phyloP scores from a whole-genome alignment of 495 filamentous ascomycete species.

The Oleoguttula mirabilis region DNA sequence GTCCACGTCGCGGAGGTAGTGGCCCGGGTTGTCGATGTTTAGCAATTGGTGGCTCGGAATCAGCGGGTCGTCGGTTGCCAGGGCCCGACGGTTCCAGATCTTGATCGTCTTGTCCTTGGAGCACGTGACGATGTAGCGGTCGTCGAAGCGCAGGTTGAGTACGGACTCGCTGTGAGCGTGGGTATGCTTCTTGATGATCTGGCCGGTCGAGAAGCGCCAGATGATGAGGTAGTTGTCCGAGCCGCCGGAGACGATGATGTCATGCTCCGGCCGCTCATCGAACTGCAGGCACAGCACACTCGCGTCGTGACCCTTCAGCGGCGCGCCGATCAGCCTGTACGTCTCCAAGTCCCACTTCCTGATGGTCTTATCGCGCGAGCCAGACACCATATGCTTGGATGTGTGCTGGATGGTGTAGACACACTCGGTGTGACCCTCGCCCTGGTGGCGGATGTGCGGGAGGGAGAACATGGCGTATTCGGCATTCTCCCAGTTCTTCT shows the following conservation, averaged over 20 bases:
- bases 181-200: constrained; percentile 57
- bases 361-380: constrained; percentile 76
- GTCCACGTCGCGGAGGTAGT: neutral
- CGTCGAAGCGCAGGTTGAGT: constrained; percentile 88
- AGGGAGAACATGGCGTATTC: constrained; percentile 78
- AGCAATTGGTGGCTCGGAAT: constrained; percentile 30
- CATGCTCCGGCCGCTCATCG: constrained; percentile 79
- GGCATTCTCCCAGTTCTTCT: constrained; percentile 82
- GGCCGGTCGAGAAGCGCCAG: constrained; percentile 86
- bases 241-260: constrained; percentile 85
- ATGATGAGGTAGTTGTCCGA: constrained; percentile 82
- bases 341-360: constrained; percentile 86
- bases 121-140: constrained; percentile 83
- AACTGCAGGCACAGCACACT: constrained; percentile 95
- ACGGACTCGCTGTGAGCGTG: constrained; percentile 81
- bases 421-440: constrained; percentile 82
- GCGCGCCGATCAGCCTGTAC: constrained; percentile 55
- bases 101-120: constrained; percentile 96
- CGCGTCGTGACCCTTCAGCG: constrained; percentile 63
- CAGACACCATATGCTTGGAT: constrained; percentile 77
- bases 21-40: constrained; percentile 21
- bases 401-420: constrained; percentile 91
- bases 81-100: constrained; percentile 70
- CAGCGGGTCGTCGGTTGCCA: constrained; percentile 46
- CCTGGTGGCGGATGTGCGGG: constrained; percentile 64